phyloP scores from a whole-genome alignment of 768 basidiomycete genomes.

The Leccinum olivaceopallidum region DNA sequence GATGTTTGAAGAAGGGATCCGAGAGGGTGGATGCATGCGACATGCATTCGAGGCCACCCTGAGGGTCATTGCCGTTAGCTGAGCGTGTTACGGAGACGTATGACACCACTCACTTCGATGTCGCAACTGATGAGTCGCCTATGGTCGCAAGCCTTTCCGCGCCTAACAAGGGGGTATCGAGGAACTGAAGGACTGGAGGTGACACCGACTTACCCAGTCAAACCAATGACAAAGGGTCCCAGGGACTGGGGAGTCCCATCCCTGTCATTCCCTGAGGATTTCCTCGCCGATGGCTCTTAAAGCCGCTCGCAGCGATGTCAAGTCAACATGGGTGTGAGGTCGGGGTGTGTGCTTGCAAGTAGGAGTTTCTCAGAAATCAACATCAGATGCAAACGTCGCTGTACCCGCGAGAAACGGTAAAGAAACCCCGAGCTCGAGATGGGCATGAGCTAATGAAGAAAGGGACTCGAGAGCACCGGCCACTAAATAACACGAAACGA shows the following conservation, averaged over 20 bases:
- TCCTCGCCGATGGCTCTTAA: slow-evolving; percentile 57
- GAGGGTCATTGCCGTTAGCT: neutral
- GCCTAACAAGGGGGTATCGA: slow-evolving; percentile 39
- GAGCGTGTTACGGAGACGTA: neutral
- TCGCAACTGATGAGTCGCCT: slow-evolving; percentile 92
- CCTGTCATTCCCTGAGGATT: slow-evolving; percentile 37
- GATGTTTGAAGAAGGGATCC: slow-evolving; percentile 64
- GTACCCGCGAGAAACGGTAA: slow-evolving; percentile 76
- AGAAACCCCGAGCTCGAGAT: slow-evolving; percentile 76
- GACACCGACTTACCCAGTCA: slow-evolving; percentile 66
- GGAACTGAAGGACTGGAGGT: neutral
- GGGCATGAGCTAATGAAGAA: slow-evolving; percentile 72
- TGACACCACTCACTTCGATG: slow-evolving; percentile 51
- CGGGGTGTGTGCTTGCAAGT: slow-evolving; percentile 62
- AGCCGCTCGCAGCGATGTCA: slow-evolving; percentile 51
- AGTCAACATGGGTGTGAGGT: slow-evolving; percentile 69
- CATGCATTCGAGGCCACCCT: slow-evolving; percentile 88
- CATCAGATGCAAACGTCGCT: neutral
- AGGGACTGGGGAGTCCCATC: slow-evolving; percentile 61
- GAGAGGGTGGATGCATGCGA: slow-evolving; percentile 75
- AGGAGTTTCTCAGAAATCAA: neutral
- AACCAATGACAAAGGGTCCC: slow-evolving; percentile 78
- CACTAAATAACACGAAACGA: slow-evolving; percentile 42
- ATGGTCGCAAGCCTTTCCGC: slow-evolving; percentile 79
- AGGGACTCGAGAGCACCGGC: slow-evolving; percentile 85